phyloP scores from a whole-genome alignment of 345 rosid genomes.

The Bretschneidera sinensis region DNA sequence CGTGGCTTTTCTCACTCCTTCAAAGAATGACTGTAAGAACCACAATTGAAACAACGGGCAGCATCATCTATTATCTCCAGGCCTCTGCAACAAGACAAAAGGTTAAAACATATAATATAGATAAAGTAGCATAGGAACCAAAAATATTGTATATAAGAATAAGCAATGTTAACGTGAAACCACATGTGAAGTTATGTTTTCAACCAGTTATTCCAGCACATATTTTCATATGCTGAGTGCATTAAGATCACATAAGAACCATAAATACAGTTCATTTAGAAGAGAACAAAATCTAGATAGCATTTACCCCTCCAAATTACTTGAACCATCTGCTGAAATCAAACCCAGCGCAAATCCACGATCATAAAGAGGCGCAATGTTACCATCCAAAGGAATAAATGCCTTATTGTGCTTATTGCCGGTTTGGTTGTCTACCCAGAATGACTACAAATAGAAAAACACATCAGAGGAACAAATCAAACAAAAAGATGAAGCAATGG shows the following conservation, averaged over 20 bases:
- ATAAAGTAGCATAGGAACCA: too few species aligned
- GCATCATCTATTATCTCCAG: conserved; percentile 64
- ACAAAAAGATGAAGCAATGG: too few species aligned
- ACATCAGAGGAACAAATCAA: too few species aligned
- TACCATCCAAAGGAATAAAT: conserved; percentile 40
- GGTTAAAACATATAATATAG: not conserved
- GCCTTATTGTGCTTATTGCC: conserved; percentile 28
- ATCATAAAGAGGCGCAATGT: conserved; percentile 74
- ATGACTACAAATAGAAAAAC: conserved; percentile 58
- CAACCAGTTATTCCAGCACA: not conserved
- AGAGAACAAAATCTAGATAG: not conserved
- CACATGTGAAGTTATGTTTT: too few species aligned
- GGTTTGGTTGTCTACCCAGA: conserved; percentile 74
- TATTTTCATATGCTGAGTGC: too few species aligned
- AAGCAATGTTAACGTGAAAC: not conserved
- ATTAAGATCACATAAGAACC: too few species aligned
- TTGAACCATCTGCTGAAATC: conserved; percentile 55
- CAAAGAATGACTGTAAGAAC: conserved; percentile 80
- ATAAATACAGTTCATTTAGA: too few species aligned
- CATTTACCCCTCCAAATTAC: conserved; percentile 65
- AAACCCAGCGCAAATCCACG: conserved; percentile 81
- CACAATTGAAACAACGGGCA: conserved; percentile 91
- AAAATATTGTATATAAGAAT: too few species aligned
- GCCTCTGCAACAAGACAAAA: conserved; percentile 46
- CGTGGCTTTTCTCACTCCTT: conserved; percentile 90